Percentiles rank a stretch among this genome's conserved stretches.
Conservation (phyloP, 768 basidiomycete species). For the Mycena capillaripes region DNA sequence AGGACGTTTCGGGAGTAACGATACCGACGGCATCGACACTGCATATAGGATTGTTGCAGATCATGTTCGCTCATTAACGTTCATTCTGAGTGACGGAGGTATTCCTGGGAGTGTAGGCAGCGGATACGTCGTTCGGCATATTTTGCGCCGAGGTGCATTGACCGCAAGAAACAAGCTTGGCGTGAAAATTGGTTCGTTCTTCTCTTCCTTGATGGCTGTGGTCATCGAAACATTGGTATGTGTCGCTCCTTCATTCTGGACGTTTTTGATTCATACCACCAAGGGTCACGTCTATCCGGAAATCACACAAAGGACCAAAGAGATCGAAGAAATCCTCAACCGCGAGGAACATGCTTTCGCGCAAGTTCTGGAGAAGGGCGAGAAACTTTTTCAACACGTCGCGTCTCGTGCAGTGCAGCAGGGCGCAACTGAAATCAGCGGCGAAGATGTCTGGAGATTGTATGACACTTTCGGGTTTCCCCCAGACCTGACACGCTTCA, state of each 20-base stretch:
- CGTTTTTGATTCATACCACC: neutral
- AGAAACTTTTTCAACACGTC: neutral
- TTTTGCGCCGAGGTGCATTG: neutral
- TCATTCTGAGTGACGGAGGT: slow-evolving; percentile 96
- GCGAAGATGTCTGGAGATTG: neutral
- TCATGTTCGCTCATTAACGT: slow-evolving; percentile 80
- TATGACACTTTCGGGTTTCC: neutral
- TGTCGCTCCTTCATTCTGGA: neutral
- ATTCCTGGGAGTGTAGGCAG: slow-evolving; percentile 96
- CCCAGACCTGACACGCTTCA: neutral
- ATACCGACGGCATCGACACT: slow-evolving; percentile 90
- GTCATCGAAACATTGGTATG: neutral
- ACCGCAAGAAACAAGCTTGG: neutral
- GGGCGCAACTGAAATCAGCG: neutral
- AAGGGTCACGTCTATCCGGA: neutral
- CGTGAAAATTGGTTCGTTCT: neutral
- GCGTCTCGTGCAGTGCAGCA: neutral
- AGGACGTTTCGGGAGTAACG: neutral
- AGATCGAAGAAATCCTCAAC: neutral
- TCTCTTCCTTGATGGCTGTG: slow-evolving; percentile 50
- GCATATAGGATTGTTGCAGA: slow-evolving; percentile 84
- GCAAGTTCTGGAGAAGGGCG: neutral
- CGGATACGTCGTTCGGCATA: slow-evolving; percentile 73
- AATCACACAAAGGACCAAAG: neutral
- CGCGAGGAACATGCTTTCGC: neutral